Percentiles rank a stretch among this genome's conserved stretches.
phyloP scores from a whole-genome alignment of 140 eudicot genomes.

The Cichorium intybus region DNA sequence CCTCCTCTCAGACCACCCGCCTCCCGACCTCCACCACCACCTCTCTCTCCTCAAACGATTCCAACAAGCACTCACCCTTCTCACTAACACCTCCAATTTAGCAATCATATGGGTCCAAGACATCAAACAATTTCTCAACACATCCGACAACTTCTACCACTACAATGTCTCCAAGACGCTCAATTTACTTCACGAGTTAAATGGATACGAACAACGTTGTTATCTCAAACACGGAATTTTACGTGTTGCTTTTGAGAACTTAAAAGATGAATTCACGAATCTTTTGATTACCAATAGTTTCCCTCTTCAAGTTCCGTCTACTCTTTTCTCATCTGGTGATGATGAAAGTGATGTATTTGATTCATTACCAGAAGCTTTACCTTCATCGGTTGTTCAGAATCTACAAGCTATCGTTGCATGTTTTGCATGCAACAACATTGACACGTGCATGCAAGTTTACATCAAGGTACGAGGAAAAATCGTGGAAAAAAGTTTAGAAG shows the following conservation, averaged over 20 bases:
- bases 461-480: conserved; percentile 41
- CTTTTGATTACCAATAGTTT: conserved; percentile 35
- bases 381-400: conserved; percentile 37
- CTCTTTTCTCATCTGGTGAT: conserved; percentile 18
- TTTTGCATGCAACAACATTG: conserved; percentile 39
- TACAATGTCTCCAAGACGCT: conserved; percentile 35
- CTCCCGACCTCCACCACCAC: conserved; percentile 35
- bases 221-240: conserved; percentile 52
- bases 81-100: conserved; percentile 56
- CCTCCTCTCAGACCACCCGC: conserved; percentile 24
- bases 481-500: conserved; percentile 45
- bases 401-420: conserved; percentile 49
- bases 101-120: conserved; percentile 72
- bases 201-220: conserved; percentile 35
- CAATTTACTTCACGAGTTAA: conserved; percentile 37
- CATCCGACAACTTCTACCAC: conserved; percentile 15
- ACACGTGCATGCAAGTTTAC: conserved; percentile 45
- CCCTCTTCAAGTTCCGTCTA: conserved; percentile 29
- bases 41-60: conserved; percentile 43
- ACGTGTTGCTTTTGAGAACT: conserved; percentile 33
- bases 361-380: conserved; percentile 15
- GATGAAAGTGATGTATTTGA: conserved; percentile 17
- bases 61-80: conserved; percentile 62
- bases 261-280: conserved; percentile 45
- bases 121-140: conserved; percentile 28